phyloP scores from a whole-genome alignment of 352 stramenopile species.

The Globisporangium spinosum region DNA sequence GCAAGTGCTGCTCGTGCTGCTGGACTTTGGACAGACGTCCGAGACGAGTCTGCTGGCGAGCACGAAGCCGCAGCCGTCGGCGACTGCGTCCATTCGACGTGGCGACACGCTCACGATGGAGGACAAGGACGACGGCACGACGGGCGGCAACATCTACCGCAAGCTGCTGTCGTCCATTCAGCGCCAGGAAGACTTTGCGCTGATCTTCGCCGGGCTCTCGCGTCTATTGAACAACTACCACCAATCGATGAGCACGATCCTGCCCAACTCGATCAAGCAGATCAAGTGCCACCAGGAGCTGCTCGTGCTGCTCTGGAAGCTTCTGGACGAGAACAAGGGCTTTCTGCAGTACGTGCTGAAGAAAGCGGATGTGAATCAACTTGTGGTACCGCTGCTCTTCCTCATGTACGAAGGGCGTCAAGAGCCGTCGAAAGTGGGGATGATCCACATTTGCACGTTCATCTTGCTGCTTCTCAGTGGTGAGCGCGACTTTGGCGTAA shows the following conservation, averaged over 20 bases:
- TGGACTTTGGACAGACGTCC: constrained; percentile 90
- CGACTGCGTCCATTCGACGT: constrained; percentile 24
- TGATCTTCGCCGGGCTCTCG: constrained; percentile 93
- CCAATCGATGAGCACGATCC: constrained; percentile 90
- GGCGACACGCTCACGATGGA: constrained; percentile 25
- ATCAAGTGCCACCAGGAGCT: constrained; percentile 97
- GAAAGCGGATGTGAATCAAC: constrained; percentile 91
- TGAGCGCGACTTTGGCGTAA: constrained; percentile 96
- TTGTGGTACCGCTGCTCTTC: constrained; percentile 84
- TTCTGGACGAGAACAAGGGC: constrained; percentile 95
- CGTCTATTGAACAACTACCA: constrained; percentile 97
- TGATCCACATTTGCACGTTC: constrained; percentile 99
- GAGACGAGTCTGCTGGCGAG: constrained; percentile 39
- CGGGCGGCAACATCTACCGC: constrained; percentile 58
- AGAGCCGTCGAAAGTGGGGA: constrained; percentile 90
- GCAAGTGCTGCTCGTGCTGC: constrained; percentile 92
- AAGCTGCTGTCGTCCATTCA: constrained; percentile 63
- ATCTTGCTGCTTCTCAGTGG: constrained; percentile 96
- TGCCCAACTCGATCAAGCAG: constrained; percentile 92
- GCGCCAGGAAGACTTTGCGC: constrained; percentile 86
- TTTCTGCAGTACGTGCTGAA: constrained; percentile 95
- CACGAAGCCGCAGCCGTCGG: constrained; percentile 45
- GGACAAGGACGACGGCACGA: constrained; percentile 28
- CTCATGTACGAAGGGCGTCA: constrained; percentile 94
- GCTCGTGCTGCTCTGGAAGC: constrained; percentile 97